Percentiles rank a stretch among this genome's conserved stretches.
phyloP scores from a whole-genome alignment of 1,284 basidiomycete genomes.

The Macrocystidia cucumis region DNA sequence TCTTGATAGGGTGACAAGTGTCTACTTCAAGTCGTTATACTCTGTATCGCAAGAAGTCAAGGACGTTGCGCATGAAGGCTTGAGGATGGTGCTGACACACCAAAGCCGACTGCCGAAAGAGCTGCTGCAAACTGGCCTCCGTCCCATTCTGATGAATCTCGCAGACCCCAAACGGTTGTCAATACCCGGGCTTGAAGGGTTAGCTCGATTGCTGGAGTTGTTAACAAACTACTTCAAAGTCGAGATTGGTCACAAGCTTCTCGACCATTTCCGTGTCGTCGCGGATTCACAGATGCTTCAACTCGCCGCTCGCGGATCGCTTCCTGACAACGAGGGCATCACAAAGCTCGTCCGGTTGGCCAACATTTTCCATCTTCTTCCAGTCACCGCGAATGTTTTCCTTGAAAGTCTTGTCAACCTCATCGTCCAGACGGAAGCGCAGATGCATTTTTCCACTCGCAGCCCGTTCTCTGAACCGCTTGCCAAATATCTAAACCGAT shows the following conservation, averaged over 20 bases:
- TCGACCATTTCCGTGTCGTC: slow-evolving; percentile 92
- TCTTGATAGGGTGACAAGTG: slow-evolving; percentile 71
- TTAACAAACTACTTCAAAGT: slow-evolving; percentile 99
- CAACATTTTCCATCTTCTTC: slow-evolving; percentile 95
- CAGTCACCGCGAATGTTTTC: slow-evolving; percentile 90
- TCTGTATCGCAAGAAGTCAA: slow-evolving; percentile 92
- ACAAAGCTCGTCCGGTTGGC: slow-evolving; percentile 91
- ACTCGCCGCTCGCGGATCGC: slow-evolving; percentile 69
- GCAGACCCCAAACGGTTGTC: slow-evolving; percentile 94
- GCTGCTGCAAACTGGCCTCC: slow-evolving; percentile 88
- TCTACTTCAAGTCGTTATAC: slow-evolving; percentile 99
- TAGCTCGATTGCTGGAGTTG: slow-evolving; percentile 92
- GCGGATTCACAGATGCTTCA: slow-evolving; percentile 83
- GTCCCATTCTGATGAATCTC: slow-evolving; percentile 97
- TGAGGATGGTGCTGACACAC: slow-evolving; percentile 84
- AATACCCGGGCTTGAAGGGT: slow-evolving; percentile 90
- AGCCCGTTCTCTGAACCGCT: slow-evolving; percentile 95
- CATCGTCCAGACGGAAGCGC: slow-evolving; percentile 91
- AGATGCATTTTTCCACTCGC: slow-evolving; percentile 83
- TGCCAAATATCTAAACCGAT: slow-evolving; percentile 88
- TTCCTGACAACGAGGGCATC: slow-evolving; percentile 88
- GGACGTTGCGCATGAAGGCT: slow-evolving; percentile 91
- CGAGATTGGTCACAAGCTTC: slow-evolving; percentile 95
- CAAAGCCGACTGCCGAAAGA: slow-evolving; percentile 95
- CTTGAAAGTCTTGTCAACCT: slow-evolving; percentile 80